Conservation (phyloP, 352 stramenopile genomes). For the Phytophthora megakarya region DNA sequence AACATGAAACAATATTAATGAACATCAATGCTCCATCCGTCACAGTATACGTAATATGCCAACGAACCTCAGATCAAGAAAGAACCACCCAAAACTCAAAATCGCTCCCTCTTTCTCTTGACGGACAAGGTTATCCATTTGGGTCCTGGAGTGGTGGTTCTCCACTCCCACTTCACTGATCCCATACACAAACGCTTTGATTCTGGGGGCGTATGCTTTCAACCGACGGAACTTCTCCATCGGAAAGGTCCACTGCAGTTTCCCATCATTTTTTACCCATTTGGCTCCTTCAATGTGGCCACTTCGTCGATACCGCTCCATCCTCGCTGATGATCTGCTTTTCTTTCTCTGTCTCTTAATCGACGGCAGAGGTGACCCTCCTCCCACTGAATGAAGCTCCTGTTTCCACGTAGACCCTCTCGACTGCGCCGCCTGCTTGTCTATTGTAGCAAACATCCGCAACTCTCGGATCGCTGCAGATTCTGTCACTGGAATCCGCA, state of each 20-base stretch:
- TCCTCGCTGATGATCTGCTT: not conserved
- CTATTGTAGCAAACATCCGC: conserved; percentile 58
- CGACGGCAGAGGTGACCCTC: conserved; percentile 1
- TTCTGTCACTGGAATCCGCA: conserved; percentile 48
- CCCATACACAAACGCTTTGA: conserved; percentile 79
- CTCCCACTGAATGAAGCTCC: conserved; percentile 26
- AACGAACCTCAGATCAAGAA: conserved; percentile 71
- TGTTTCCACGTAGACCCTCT: conserved; percentile 58
- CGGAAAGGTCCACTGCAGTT: conserved; percentile 61
- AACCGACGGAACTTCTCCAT: conserved; percentile 67
- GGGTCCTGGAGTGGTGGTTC: conserved; percentile 16
- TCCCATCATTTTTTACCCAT: conserved; percentile 53
- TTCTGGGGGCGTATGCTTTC: conserved; percentile 64
- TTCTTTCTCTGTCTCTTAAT: not conserved
- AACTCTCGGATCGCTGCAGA: conserved; percentile 51
- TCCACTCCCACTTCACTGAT: conserved; percentile 39
- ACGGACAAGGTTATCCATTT: conserved; percentile 20
- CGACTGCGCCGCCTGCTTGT: conserved; percentile 60
- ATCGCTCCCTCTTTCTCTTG: conserved; percentile 45
- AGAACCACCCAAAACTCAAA: conserved; percentile 82
- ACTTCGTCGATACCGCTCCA: conserved; percentile 32
- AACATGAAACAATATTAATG: not conserved
- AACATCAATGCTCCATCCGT: not conserved
- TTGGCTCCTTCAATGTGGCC: conserved; percentile 60
- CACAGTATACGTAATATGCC: not conserved